Percentiles rank a stretch among this genome's conserved stretches.
phyloP scores from a whole-genome alignment of 75 land plant genomes.

The Adiantum capillusveneris region DNA sequence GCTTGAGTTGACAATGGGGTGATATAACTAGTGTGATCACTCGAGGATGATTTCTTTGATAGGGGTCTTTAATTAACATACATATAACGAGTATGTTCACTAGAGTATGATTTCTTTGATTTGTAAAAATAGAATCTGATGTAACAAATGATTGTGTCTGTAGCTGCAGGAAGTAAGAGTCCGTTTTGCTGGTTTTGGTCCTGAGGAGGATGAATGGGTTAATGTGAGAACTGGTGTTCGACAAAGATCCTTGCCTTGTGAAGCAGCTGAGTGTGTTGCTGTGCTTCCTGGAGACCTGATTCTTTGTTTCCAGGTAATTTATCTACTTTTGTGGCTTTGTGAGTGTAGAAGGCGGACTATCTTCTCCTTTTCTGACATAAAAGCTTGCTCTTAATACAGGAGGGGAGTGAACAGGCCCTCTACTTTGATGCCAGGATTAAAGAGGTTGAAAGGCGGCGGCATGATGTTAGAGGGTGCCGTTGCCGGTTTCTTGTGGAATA shows the following conservation, averaged over 20 bases:
- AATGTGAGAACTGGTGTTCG: conserved; percentile 66
- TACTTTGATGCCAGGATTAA: conserved; percentile 90
- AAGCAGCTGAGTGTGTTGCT: conserved; percentile 84
- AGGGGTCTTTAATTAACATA: too few relatives aligned
- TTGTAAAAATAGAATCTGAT: too few relatives aligned
- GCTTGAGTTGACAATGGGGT: too few relatives aligned
- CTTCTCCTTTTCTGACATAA: too few relatives aligned
- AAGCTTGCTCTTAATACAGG: conserved; percentile 40
- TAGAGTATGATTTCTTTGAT: too few relatives aligned
- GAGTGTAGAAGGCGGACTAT: too few relatives aligned
- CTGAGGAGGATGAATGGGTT: conserved; percentile 98
- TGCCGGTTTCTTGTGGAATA: conserved; percentile 93
- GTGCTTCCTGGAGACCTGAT: conserved; percentile 94
- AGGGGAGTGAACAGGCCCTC: conserved; percentile 93
- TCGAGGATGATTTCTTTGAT: too few relatives aligned
- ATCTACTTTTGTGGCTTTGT: too few relatives aligned
- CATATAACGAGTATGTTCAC: too few relatives aligned
- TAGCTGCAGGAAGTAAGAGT: conserved; percentile 78
- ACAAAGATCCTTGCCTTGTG: conserved; percentile 93
- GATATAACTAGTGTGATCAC: too few relatives aligned
- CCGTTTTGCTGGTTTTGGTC: conserved; percentile 89
- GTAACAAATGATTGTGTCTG: too few relatives aligned
- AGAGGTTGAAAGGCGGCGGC: conserved; percentile 85
- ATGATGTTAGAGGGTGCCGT: conserved; percentile 88
- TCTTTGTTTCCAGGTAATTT: conserved; percentile 90